phyloP scores from a whole-genome alignment of 129 eudicot genomes.

The Helianthus tuberosus region DNA sequence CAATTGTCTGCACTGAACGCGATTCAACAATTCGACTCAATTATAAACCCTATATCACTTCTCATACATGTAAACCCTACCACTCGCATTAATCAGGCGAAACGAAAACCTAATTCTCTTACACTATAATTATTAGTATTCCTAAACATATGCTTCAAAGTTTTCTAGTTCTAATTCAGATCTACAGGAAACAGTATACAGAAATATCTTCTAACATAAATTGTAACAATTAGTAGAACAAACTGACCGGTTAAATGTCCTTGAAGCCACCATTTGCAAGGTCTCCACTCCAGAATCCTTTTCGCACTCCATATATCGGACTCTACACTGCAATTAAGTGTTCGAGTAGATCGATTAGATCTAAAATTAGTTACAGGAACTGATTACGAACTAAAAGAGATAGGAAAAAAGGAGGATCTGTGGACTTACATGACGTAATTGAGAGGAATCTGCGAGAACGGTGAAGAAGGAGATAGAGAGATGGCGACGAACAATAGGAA shows the following conservation, averaged over 20 bases:
- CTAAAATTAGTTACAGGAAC: neutral
- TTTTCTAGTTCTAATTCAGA: neutral
- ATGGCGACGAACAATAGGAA: conserved; percentile 46
- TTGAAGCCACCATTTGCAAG: conserved; percentile 91
- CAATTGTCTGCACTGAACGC: conserved; percentile 88
- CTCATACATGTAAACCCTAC: conserved; percentile 2
- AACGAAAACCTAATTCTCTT: conserved; percentile 3
- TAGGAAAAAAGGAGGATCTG: neutral
- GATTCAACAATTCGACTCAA: conserved; percentile 43
- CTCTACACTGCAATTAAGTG: conserved; percentile 27
- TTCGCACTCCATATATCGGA: conserved; percentile 70
- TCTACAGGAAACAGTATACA: neutral
- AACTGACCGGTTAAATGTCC: conserved; percentile 64
- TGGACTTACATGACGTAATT: conserved; percentile 37
- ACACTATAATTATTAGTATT: neutral
- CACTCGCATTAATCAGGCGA: conserved; percentile 1
- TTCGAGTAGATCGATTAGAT: neutral
- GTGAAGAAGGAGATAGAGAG: conserved; percentile 53
- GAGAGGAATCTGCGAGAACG: conserved; percentile 38
- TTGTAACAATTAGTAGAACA: neutral
- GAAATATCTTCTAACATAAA: neutral
- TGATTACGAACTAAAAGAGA: neutral
- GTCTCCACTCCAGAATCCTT: conserved; percentile 71
- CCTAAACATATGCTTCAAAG: neutral
- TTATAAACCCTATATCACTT: conserved; percentile 7